Conservation (phyloP, 2,329 filamentous ascomycete genomes). For the Aspergillus texensis region DNA sequence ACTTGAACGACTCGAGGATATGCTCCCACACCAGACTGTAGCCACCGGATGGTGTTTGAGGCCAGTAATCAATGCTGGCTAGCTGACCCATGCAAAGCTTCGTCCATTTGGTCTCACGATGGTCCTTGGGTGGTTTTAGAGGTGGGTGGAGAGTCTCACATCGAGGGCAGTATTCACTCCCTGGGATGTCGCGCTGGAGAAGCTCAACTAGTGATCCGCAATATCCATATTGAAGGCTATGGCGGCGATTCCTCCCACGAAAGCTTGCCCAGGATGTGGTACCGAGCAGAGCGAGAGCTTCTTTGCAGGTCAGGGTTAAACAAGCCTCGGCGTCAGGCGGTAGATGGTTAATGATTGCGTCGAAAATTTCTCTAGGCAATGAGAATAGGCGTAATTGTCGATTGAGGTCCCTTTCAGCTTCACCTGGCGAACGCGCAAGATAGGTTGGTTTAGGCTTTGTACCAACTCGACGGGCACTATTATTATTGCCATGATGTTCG, state of each 20-base stretch:
- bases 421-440: background rate
- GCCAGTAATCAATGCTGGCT: slow-evolving; percentile 9
- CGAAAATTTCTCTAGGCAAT: slow-evolving; percentile 7
- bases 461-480: background rate
- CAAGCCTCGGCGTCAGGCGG: background rate
- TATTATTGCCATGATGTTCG: background rate
- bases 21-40: slow-evolving; percentile 10
- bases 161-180: background rate
- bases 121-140: slow-evolving; percentile 1
- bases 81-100: slow-evolving; percentile 6
- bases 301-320: slow-evolving; percentile 12
- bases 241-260: background rate
- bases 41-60: background rate
- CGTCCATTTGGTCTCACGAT: slow-evolving; percentile 5
- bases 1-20: slow-evolving; percentile 1
- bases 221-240: background rate
- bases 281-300: background rate
- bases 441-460: background rate
- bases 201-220: background rate
- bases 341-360: slow-evolving; percentile 7
- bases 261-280: slow-evolving; percentile 1
- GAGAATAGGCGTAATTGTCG: background rate
- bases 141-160: slow-evolving; percentile 11
- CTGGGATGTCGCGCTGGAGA: slow-evolving; percentile 1
- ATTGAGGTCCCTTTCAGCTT: background rate